phyloP scores from a whole-genome alignment of 345 rosid species.

The Microcos paniculata region DNA sequence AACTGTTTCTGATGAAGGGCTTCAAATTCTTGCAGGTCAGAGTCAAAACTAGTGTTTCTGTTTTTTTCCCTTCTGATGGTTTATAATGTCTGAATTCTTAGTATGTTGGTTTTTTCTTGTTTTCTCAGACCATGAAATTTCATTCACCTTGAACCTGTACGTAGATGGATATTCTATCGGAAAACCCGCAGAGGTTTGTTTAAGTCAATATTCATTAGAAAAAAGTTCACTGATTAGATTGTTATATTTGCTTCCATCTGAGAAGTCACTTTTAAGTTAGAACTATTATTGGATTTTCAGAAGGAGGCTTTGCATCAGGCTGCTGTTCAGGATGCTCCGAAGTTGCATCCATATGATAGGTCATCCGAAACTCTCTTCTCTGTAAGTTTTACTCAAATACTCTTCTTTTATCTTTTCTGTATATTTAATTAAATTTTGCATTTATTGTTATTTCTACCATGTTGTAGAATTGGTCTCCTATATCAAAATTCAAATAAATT shows the following conservation, averaged over 20 bases:
- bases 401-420: conserved; percentile 2
- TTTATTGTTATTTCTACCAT: neutral
- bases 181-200: conserved; percentile 75
- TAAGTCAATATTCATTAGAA: conserved; percentile 13
- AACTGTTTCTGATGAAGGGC: conserved; percentile 31
- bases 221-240: neutral
- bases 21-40: conserved; percentile 37
- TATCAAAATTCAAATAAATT: neutral
- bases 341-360: conserved; percentile 83
- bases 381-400: conserved; percentile 39
- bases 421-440: neutral
- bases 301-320: conserved; percentile 44
- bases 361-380: conserved; percentile 81
- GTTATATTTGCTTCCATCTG: conserved; percentile 1
- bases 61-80: neutral
- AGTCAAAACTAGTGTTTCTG: conserved; percentile 10
- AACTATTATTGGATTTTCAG: conserved; percentile 31
- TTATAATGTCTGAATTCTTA: conserved; percentile 6
- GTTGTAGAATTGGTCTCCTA: neutral
- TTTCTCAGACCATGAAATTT: conserved; percentile 68
- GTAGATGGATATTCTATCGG: conserved; percentile 74
- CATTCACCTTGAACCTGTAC: conserved; percentile 71
- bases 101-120: conserved; percentile 18
- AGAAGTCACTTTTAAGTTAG: conserved; percentile 14
- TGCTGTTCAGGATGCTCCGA: conserved; percentile 57